Evolutionary conservation across 2,329 filamentous ascomycete species (phyloP).

Genomic region (Fusarium euwallaceae): DNA sequence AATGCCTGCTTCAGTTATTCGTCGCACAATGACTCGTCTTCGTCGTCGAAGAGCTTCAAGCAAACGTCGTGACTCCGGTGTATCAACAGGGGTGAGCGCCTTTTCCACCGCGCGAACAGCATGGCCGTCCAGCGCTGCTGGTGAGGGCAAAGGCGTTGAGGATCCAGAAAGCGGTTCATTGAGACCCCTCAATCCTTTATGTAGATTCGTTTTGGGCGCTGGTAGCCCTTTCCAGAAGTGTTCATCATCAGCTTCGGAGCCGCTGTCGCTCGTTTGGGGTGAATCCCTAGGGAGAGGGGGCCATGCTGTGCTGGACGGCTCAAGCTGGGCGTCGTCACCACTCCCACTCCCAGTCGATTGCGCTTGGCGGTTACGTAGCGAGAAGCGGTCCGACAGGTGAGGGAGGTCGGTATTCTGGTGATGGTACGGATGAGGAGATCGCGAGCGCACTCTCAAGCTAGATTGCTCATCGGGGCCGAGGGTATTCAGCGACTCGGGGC

Average conservation of each 20-base stretch:
- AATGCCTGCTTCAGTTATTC: conserved; percentile 65
- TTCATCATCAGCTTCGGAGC: conserved; percentile 96
- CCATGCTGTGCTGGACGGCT: conserved; percentile 42
- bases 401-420: conserved; percentile 69
- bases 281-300: conserved; percentile 63
- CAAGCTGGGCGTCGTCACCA: conserved; percentile 36
- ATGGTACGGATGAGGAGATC: conserved; percentile 78
- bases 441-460: conserved; percentile 63
- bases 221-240: conserved; percentile 88
- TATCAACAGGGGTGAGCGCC: conserved; percentile 24
- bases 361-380: conserved; percentile 39
- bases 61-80: conserved; percentile 34
- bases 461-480: conserved; percentile 54
- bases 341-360: conserved; percentile 30
- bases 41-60: conserved; percentile 56
- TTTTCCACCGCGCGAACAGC: conserved; percentile 42
- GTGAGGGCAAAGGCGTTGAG: conserved; percentile 68
- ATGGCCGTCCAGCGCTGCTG: conserved; percentile 60
- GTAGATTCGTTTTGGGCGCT: conserved; percentile 77
- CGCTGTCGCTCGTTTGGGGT: conserved; percentile 83
- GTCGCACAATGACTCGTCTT: conserved; percentile 65
- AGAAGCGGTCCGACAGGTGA: conserved; percentile 60
- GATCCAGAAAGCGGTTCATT: conserved; percentile 67
- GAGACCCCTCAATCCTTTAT: conserved; percentile 81
- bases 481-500: conserved; percentile 51